Evolutionary conservation across 2,329 filamentous ascomycete species (phyloP).

Genomic region (Curvularia spicifera): DNA sequence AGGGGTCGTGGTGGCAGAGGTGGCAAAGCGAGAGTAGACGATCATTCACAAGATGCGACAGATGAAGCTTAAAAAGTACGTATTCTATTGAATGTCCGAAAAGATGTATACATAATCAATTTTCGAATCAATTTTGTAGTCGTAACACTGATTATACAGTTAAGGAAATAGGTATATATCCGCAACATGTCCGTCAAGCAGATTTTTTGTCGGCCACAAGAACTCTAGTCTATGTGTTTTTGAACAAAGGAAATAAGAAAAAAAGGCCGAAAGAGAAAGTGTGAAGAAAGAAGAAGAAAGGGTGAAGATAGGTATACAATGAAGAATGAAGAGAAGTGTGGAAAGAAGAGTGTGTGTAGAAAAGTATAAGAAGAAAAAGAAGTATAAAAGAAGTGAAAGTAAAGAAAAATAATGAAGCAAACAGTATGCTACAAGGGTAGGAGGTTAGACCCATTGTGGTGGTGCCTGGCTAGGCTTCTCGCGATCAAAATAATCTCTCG

Average conservation of each 20-base stretch:
- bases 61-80: conserved; percentile 13
- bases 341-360: background rate
- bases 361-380: background rate
- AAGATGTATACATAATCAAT: background rate
- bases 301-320: no score
- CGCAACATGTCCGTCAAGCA: background rate
- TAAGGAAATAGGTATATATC: conserved; percentile 7
- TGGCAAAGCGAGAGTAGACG: conserved; percentile 24
- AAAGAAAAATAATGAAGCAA: background rate
- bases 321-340: background rate
- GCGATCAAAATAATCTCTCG: conserved; percentile 7
- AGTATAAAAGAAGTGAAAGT: background rate
- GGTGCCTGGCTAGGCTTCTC: background rate
- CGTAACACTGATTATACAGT: conserved; percentile 4
- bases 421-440: background rate
- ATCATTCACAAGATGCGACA: conserved; percentile 33
- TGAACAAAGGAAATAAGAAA: background rate
- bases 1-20: conserved; percentile 24
- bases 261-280: no score
- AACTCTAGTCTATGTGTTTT: background rate
- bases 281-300: background rate
- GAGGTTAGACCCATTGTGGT: background rate
- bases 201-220: background rate
- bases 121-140: background rate
- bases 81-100: background rate